These are phyloP conservation scores for Brassica hybrid DNA, from an alignment of 441 rosid genomes.

Conservation along the genomic window DNA sequence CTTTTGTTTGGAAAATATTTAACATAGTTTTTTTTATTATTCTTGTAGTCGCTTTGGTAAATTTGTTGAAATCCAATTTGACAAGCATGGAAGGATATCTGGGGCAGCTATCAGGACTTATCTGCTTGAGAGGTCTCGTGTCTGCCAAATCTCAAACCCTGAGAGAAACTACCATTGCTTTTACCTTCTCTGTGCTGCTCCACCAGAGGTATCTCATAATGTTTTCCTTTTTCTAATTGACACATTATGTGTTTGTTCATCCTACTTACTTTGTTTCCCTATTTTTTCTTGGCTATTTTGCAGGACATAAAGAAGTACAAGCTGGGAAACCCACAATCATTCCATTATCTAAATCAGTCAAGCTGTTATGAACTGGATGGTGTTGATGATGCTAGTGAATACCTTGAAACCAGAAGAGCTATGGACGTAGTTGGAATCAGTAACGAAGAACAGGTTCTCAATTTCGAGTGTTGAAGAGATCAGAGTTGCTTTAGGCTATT, in stretches of 20 bases:
- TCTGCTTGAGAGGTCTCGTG: slow-evolving; percentile 96
- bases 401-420: slow-evolving; percentile 89
- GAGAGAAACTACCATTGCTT: slow-evolving; percentile 98
- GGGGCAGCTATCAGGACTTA: slow-evolving; percentile 64
- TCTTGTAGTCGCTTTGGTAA: slow-evolving; percentile 91
- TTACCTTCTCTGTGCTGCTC: slow-evolving; percentile 98
- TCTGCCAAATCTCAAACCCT: slow-evolving; percentile 91
- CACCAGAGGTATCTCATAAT: slow-evolving; percentile 73
- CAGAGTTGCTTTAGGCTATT: slow-evolving; percentile 13
- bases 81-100: slow-evolving; percentile 97
- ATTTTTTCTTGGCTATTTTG: slow-evolving; percentile 32
- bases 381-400: slow-evolving; percentile 88
- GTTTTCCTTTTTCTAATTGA: slow-evolving; percentile 7
- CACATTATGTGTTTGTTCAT: slow-evolving; percentile 23
- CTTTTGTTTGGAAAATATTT: neutral
- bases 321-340: slow-evolving; percentile 71
- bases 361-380: slow-evolving; percentile 82
- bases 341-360: slow-evolving; percentile 95
- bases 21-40: slow-evolving; percentile 9
- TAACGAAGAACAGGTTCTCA: slow-evolving; percentile 78
- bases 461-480: neutral
- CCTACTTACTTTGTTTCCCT: slow-evolving; percentile 2
- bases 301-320: slow-evolving; percentile 71
- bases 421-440: slow-evolving; percentile 96
- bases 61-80: slow-evolving; percentile 98